phyloP scores from a whole-genome alignment of 2,329 filamentous ascomycete species.

The Lachnellula arida region DNA sequence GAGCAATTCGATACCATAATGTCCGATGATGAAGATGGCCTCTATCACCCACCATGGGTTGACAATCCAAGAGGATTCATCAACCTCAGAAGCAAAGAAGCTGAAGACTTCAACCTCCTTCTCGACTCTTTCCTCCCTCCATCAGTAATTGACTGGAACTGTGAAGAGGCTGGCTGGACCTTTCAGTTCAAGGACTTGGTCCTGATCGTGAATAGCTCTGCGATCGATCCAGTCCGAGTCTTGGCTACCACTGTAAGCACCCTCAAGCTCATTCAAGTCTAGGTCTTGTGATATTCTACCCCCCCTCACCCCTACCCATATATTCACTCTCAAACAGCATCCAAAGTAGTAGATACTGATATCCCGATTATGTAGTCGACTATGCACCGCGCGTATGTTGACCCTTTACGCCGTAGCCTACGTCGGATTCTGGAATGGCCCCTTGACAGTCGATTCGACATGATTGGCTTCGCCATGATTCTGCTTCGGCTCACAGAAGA shows the following conservation, averaged over 20 bases:
- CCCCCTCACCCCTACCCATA: no score
- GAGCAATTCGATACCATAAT: no score
- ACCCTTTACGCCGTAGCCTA: constrained; percentile 5
- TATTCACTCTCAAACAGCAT: no score
- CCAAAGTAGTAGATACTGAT: no score
- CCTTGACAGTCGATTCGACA: not conserved
- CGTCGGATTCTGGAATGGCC: not conserved
- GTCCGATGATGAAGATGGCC: not conserved
- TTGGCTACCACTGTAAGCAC: not conserved
- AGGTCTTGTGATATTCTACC: no score
- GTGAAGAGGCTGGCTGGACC: constrained; percentile 7
- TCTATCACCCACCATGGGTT: not conserved
- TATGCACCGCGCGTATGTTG: constrained; percentile 4
- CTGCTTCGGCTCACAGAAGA: constrained; percentile 5
- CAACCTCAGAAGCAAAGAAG: constrained; percentile 7
- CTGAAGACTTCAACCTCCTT: constrained; percentile 8
- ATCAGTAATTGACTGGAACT: constrained; percentile 4
- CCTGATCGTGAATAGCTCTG: constrained; percentile 1
- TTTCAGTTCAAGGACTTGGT: constrained; percentile 11
- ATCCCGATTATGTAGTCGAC: not conserved
- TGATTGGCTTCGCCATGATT: constrained; percentile 7
- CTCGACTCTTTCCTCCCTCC: constrained; percentile 2
- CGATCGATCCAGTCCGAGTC: not conserved
- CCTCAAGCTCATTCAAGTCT: no score
- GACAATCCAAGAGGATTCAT: constrained; percentile 3